Conservation (phyloP, 108 stramenopile species). For the Nitzschia palea region DNA sequence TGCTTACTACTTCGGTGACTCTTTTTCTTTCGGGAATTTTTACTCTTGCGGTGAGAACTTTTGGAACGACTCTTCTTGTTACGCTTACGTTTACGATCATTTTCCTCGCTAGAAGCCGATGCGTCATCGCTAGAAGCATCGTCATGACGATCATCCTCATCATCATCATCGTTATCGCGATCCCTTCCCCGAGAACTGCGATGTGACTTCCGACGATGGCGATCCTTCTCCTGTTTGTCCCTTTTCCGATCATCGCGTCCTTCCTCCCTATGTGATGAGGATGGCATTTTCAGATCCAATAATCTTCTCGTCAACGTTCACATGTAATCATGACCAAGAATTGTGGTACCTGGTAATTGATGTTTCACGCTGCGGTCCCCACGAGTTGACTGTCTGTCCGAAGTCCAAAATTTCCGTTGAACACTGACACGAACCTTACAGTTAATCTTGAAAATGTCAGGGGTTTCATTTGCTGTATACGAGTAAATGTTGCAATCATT, state of each 20-base stretch:
- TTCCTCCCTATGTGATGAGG: neutral
- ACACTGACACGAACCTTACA: too few species aligned
- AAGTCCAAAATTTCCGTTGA: too few species aligned
- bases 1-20: constrained; percentile 26
- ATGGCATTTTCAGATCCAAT: too few species aligned
- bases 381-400: too few species aligned
- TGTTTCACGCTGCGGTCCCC: too few species aligned
- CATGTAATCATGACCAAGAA: too few species aligned
- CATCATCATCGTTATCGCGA: neutral
- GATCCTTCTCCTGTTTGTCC: neutral
- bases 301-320: too few species aligned
- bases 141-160: neutral
- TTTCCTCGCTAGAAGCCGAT: neutral
- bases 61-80: constrained; percentile 1
- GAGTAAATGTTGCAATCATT: too few species aligned
- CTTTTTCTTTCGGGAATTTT: neutral
- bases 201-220: neutral
- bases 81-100: constrained; percentile 24
- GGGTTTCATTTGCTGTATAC: too few species aligned
- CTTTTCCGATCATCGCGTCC: neutral
- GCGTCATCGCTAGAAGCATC: neutral
- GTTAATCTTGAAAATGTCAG: too few species aligned
- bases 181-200: too few species aligned
- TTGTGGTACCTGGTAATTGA: too few species aligned
- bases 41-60: constrained; percentile 25